Evolutionary conservation across 2,329 filamentous ascomycete genomes (phyloP).

Genomic region (Pseudogymnoascus sp.): DNA sequence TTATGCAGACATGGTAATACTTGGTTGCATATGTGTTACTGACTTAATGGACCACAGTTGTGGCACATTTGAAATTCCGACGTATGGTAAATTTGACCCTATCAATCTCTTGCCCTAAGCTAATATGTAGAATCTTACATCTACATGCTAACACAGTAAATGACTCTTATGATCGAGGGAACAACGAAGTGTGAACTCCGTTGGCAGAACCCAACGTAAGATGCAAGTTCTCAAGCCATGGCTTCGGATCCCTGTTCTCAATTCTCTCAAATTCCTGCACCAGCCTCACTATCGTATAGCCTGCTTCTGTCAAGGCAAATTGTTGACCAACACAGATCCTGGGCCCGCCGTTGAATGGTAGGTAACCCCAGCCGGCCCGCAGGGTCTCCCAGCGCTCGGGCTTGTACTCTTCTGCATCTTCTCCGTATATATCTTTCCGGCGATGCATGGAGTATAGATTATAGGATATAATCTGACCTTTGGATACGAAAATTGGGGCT

Average conservation of each 20-base stretch:
- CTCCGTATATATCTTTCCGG: conserved; percentile 28
- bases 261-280: conserved; percentile 27
- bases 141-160: too few relatives aligned
- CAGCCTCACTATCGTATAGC: conserved; percentile 28
- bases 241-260: conserved; percentile 22
- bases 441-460: conserved; percentile 24
- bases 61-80: neutral
- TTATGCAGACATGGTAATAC: too few relatives aligned
- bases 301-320: conserved; percentile 30
- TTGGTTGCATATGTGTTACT: too few relatives aligned
- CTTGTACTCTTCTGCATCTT: conserved; percentile 26
- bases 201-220: conserved; percentile 17
- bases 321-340: conserved; percentile 31
- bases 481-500: conserved; percentile 26
- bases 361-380: conserved; percentile 35
- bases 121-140: neutral
- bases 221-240: conserved; percentile 17
- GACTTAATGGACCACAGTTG: too few relatives aligned
- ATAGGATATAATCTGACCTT: conserved; percentile 22
- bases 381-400: conserved; percentile 28
- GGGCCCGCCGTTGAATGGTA: conserved; percentile 31
- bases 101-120: neutral
- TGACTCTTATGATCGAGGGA: neutral
- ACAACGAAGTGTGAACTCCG: conserved; percentile 17
- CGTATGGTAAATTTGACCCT: neutral